Percentiles rank a stretch among this genome's conserved stretches.
Conservation (phyloP, 140 eudicot species). For the Ambrosia hybrid region DNA sequence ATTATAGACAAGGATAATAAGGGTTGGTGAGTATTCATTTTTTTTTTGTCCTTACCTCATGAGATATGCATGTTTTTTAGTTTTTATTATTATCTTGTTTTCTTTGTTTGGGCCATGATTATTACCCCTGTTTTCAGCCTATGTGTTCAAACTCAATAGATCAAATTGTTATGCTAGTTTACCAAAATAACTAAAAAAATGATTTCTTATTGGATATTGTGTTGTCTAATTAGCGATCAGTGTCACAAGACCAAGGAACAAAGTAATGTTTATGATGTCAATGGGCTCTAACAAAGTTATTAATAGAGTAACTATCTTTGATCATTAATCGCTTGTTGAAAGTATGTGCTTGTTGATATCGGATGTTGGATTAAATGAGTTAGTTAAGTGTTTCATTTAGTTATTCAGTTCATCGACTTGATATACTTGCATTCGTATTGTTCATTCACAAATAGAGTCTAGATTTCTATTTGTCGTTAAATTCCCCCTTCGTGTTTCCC, state of each 20-base stretch:
- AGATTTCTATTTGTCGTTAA: not conserved
- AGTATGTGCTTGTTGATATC: not conserved
- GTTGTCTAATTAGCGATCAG: too few relatives aligned
- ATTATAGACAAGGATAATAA: slow-evolving; percentile 82
- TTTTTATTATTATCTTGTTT: not conserved
- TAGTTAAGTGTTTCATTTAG: not conserved
- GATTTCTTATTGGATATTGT: too few relatives aligned
- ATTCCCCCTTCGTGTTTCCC: slow-evolving; percentile 4
- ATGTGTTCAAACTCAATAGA: too few relatives aligned
- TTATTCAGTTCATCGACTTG: not conserved
- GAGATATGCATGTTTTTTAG: not conserved
- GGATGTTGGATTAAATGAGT: not conserved
- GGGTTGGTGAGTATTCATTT: slow-evolving; percentile 58
- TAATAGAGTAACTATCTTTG: not conserved
- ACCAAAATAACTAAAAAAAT: too few relatives aligned
- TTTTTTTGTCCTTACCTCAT: not conserved
- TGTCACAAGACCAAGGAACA: too few relatives aligned
- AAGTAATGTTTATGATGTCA: not conserved
- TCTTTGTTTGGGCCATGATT: not conserved
- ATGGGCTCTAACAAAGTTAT: too few relatives aligned
- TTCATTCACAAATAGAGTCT: not conserved
- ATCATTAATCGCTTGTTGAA: not conserved
- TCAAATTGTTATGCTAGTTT: too few relatives aligned
- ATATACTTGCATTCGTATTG: not conserved
- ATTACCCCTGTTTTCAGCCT: too few relatives aligned